These are phyloP conservation scores for Coemansia sp. DNA, from an alignment of 192 early-diverging fungal genomes.

Conservation along the genomic window DNA sequence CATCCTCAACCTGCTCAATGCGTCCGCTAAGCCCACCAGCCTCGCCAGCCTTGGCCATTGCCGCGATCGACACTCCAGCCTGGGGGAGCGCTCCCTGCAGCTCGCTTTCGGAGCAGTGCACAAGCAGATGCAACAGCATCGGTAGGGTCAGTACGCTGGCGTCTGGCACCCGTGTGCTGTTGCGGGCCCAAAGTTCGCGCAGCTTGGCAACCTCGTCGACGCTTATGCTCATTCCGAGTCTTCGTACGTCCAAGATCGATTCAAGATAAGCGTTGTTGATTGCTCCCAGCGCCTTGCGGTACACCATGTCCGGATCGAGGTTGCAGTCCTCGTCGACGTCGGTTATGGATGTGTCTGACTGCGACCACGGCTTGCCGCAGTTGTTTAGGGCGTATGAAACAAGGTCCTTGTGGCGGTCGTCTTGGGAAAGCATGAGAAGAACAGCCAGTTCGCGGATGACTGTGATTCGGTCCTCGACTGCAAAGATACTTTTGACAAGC, in stretches of 20 bases:
- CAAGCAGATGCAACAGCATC: constrained; percentile 51
- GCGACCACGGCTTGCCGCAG: constrained; percentile 37
- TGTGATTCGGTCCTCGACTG: constrained; percentile 45
- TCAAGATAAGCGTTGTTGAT: constrained; percentile 48
- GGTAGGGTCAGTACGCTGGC: constrained; percentile 44
- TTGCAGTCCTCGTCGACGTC: constrained; percentile 53
- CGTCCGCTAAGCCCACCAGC: constrained; percentile 31
- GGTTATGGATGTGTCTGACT: constrained; percentile 32
- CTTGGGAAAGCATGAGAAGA: constrained; percentile 50
- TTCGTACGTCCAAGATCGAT: constrained; percentile 45
- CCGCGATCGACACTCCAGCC: constrained; percentile 45
- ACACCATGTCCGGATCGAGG: constrained; percentile 51
- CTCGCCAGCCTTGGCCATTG: constrained; percentile 42
- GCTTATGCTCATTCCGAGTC: constrained; percentile 53
- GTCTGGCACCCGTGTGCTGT: constrained; percentile 35
- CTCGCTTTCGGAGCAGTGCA: constrained; percentile 52
- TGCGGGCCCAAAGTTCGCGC: constrained; percentile 42
- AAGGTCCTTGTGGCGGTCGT: constrained; percentile 40
- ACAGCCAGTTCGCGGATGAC: constrained; percentile 44
- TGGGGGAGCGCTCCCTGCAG: constrained; percentile 43
- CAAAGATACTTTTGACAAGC: constrained; percentile 41
- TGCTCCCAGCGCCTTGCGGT: constrained; percentile 51
- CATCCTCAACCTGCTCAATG: constrained; percentile 54
- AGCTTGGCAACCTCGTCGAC: constrained; percentile 38
- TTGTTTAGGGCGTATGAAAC: constrained; percentile 36